Base-by-base conservation (phyloP, 139 green algal genomes). In the Auxenochlorella pyrenoidosa region DNA sequence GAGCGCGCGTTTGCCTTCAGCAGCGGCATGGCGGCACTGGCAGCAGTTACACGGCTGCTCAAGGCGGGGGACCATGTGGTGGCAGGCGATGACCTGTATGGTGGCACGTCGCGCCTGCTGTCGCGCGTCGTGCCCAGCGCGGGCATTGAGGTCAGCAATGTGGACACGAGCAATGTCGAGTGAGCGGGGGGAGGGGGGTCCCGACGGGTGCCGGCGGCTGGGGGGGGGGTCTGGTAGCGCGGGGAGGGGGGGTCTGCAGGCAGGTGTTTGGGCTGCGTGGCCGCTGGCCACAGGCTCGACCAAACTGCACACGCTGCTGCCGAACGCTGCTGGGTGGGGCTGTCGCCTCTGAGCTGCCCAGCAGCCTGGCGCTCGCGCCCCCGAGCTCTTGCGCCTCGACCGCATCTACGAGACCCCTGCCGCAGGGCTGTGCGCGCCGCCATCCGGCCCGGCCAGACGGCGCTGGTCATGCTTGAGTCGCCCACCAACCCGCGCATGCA, bases 401-500 rank as follows among this genome's bases (percentile, higher is more conserved):
- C 54, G 34, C 24, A 24, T 28, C 18, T 38, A 22, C 54, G 54
- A n/a, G n/a, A 3, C 58, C 22, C 51, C 26, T 63, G 5, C 38
- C 88, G 86, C 93, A 96, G 93, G 66, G 93, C 94, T 70, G 91
- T 96, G 32, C 38, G 75, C 21, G 84, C 71, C 3, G 95, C 92
- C 63, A 93, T 97, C 47, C 81, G 91, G 24, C 93, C 94, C 24
- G 96, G 94, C 36, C 91, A 93, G 83, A 98, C 96, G 58, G 94
- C 94, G 86, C 93, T 99, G 72, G 94, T 99, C 5, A 96, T 99
- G 88, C 90, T 99, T 71, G 98, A 99, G 93, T 97, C 93, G 0
- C 98, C 98, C n/a, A 99, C 98, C 75, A 99, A 99, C 90, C 98
- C 98, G 32, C 95, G 97, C 82, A 96, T 99, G 95, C 94, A 98